These are phyloP conservation scores for Breynia disticha DNA, from an alignment of 441 rosid species.

Conservation along the genomic window DNA sequence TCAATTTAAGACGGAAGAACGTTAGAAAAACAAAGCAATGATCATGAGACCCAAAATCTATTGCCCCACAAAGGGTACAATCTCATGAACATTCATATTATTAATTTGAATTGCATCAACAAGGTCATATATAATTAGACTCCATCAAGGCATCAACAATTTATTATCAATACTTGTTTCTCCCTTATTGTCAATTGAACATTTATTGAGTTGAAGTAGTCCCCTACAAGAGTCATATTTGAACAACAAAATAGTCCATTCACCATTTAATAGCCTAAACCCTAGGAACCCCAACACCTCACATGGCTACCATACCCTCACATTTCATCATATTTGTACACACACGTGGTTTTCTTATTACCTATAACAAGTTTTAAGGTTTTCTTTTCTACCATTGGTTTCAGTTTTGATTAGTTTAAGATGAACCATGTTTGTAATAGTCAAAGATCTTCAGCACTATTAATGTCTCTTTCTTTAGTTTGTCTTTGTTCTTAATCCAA, in stretches of 20 bases:
- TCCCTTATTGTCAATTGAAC: constrained; percentile 11
- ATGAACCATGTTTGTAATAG: constrained; percentile 17
- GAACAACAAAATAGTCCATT: constrained; percentile 23
- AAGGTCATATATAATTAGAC: background rate
- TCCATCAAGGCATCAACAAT: background rate
- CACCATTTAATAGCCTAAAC: constrained; percentile 25
- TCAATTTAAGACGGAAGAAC: no score
- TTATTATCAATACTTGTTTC: constrained; percentile 8
- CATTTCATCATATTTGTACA: constrained; percentile 23
- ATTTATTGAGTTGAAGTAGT: constrained; percentile 21
- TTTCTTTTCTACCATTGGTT: constrained; percentile 8
- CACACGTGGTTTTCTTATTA: constrained; percentile 7
- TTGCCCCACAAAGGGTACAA: constrained; percentile 23
- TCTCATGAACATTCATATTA: constrained; percentile 7
- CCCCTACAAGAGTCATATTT: constrained; percentile 24
- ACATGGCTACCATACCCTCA: constrained; percentile 43
- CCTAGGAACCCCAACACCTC: constrained; percentile 29
- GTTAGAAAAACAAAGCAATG: background rate
- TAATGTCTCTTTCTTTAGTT: constrained; percentile 14
- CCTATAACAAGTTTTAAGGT: no score
- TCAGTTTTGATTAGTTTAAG: constrained; percentile 6
- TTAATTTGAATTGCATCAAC: constrained; percentile 8
- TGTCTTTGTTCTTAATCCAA: constrained; percentile 14
- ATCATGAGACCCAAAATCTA: constrained; percentile 16
- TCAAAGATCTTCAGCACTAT: constrained; percentile 32